Conservation (phyloP, 306 rosid genomes). For the Corylus heterophylla region DNA sequence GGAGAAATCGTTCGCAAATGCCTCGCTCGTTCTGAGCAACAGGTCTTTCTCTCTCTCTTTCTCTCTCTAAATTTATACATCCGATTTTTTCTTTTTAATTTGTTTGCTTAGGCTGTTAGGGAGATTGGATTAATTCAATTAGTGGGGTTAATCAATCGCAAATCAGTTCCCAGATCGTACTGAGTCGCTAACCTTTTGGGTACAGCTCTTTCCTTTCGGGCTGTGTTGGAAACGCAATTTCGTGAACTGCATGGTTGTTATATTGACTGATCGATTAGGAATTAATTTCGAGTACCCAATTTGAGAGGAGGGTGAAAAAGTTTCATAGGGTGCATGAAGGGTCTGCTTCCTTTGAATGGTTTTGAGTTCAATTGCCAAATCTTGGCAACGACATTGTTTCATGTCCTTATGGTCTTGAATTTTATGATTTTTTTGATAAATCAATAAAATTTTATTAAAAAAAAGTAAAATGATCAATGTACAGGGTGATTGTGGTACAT, state of each 20-base stretch:
- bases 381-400: background rate
- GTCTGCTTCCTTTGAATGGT: background rate
- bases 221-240: background rate
- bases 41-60: constrained; percentile 45
- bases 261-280: background rate
- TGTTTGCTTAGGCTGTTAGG: background rate
- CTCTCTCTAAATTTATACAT: background rate
- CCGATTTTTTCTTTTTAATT: background rate
- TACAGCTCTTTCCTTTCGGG: background rate
- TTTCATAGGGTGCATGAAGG: background rate
- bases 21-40: constrained; percentile 83
- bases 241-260: background rate
- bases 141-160: background rate
- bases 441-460: no score
- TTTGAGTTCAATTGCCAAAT: background rate
- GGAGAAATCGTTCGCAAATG: constrained; percentile 96
- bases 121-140: background rate
- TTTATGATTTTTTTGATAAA: background rate
- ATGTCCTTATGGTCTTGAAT: background rate
- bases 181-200: background rate
- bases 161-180: background rate
- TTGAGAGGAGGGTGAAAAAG: background rate
- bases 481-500: background rate
- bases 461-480: no score
- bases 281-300: background rate